Conservation (phyloP, 805 yeast genomes). For the Kodamaea hsintzibuensis region DNA sequence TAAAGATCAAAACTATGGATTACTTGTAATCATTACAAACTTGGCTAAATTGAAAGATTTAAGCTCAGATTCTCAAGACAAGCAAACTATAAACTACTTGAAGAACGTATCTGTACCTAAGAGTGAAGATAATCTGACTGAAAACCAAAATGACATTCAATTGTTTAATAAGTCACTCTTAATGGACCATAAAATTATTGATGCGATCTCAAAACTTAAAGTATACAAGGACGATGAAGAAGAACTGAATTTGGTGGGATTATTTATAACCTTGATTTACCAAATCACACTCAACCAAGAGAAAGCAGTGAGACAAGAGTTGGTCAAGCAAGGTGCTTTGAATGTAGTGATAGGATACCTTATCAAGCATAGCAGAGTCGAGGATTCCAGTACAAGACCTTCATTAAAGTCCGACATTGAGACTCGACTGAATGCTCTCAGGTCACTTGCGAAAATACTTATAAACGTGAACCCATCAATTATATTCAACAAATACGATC, state of each 20-base stretch:
- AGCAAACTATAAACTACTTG: conserved; percentile 35
- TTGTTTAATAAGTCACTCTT: conserved; percentile 32
- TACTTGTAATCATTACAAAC: conserved; percentile 42
- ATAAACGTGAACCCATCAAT: conserved; percentile 44
- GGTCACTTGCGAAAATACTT: conserved; percentile 46
- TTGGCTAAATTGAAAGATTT: conserved; percentile 33
- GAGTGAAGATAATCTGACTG: conserved; percentile 23
- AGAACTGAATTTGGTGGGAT: conserved; percentile 16
- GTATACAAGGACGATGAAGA: conserved; percentile 16
- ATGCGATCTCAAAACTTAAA: conserved; percentile 19
- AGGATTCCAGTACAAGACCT: conserved; percentile 23
- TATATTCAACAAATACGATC: conserved; percentile 41
- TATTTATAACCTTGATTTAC: conserved; percentile 34
- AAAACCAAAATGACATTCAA: conserved; percentile 24
- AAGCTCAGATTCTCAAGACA: conserved; percentile 24
- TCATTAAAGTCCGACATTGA: conserved; percentile 19
- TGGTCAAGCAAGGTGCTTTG: conserved; percentile 49
- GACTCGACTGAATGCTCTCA: conserved; percentile 33
- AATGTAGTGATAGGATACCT: conserved; percentile 41
- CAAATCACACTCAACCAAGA: conserved; percentile 33
- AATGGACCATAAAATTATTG: conserved; percentile 23
- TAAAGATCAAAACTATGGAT: conserved; percentile 33
- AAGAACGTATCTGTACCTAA: conserved; percentile 37
- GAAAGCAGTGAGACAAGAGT: conserved; percentile 27
- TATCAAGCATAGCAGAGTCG: conserved; percentile 26